A percentile compares a stretch with the other conserved stretches of the same genome.
Evolutionary conservation across 306 rosid genomes (phyloP).

Genomic region (Lotus japonicus): DNA sequence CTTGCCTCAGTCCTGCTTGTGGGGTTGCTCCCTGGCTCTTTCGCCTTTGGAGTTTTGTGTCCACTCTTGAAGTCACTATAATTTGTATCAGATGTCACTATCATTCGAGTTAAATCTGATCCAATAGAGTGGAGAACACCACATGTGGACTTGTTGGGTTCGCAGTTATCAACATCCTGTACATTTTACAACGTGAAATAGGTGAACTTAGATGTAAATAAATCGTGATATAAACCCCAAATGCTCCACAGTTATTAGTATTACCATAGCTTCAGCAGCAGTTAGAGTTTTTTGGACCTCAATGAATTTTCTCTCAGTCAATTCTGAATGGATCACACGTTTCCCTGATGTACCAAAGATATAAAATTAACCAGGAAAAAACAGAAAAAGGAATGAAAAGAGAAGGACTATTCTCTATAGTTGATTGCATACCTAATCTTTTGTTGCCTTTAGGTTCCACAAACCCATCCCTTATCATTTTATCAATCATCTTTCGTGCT

Average conservation of each 20-base stretch:
- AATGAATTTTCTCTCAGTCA: conserved; percentile 52
- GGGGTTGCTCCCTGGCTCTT: conserved; percentile 62
- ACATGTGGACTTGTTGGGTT: conserved; percentile 62
- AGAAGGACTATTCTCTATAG: background rate
- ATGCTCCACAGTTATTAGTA: background rate
- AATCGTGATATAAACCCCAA: background rate
- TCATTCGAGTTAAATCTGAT: conserved; percentile 94
- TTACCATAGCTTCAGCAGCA: conserved; percentile 56
- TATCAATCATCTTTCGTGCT: conserved; percentile 64
- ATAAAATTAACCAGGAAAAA: background rate
- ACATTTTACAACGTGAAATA: conserved; percentile 5
- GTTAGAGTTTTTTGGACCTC: conserved; percentile 68
- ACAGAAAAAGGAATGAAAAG: background rate
- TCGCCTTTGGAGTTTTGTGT: conserved; percentile 38
- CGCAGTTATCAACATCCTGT: conserved; percentile 59
- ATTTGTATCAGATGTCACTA: conserved; percentile 42
- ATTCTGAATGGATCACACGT: conserved; percentile 75
- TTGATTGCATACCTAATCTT: conserved; percentile 54
- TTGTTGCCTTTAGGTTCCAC: conserved; percentile 67
- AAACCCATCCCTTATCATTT: conserved; percentile 76
- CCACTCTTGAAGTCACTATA: conserved; percentile 48
- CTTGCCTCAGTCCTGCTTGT: conserved; percentile 66
- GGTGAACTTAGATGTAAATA: background rate
- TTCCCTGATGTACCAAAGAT: conserved; percentile 44
- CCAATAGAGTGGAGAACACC: conserved; percentile 85